phyloP scores from a whole-genome alignment of 2,329 filamentous ascomycete genomes.

The Colletotrichum australisinense region DNA sequence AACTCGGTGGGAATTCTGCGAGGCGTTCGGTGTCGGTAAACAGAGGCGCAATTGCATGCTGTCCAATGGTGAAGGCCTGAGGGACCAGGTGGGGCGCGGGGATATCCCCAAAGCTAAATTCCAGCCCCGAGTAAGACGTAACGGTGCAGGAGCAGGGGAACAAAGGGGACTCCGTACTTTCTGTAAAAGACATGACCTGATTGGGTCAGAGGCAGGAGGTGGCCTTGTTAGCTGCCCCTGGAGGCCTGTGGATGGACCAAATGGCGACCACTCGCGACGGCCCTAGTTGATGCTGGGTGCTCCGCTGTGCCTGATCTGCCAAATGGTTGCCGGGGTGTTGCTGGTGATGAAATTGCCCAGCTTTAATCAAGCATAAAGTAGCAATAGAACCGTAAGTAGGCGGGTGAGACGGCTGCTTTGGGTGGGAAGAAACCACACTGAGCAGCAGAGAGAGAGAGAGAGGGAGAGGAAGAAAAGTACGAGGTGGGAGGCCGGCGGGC shows the following conservation, averaged over 20 bases:
- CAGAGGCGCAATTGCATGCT: conserved; percentile 17
- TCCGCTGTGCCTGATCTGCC: conserved; percentile 30
- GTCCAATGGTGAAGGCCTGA: not conserved
- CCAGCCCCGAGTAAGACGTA: conserved; percentile 6
- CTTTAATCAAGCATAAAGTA: conserved; percentile 27
- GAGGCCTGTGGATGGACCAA: not conserved
- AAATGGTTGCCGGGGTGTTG: conserved; percentile 22
- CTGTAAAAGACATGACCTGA: not conserved
- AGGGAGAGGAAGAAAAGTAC: not conserved
- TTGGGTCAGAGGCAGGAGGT: not conserved
- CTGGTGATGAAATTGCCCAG: conserved; percentile 25
- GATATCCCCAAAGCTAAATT: conserved; percentile 14
- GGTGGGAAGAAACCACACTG: not conserved
- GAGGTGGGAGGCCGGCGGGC: not conserved
- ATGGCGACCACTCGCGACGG: not conserved
- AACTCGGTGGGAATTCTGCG: not conserved
- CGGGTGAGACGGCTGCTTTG: conserved; percentile 9
- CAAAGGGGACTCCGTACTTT: not conserved
- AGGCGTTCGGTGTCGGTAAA: not conserved
- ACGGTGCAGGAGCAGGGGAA: conserved; percentile 6
- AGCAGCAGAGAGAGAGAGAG: not conserved
- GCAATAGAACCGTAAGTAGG: not conserved
- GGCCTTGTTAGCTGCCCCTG: conserved; percentile 12
- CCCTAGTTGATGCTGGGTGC: conserved; percentile 4
- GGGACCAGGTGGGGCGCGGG: not conserved